These are phyloP conservation scores for Taphrina wiesneri DNA, from an alignment of 1,139 yeast species.

Conservation along the genomic window DNA sequence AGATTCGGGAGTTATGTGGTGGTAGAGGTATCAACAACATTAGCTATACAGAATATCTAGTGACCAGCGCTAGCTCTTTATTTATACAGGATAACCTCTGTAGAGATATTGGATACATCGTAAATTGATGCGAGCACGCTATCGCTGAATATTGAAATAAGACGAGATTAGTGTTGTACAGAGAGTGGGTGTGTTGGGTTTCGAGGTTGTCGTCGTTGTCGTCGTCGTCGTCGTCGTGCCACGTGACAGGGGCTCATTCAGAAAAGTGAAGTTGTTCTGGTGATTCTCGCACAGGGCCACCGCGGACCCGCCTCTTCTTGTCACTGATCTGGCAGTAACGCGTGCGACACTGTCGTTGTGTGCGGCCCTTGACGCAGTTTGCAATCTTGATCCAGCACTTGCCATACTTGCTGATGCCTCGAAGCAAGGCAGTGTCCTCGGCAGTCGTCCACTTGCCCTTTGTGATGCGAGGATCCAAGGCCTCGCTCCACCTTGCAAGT, in stretches of 20 bases:
- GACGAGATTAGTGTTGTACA: too few species aligned
- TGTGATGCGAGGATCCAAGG: slow-evolving; percentile 75
- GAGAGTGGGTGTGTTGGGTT: too few species aligned
- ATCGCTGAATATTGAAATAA: too few species aligned
- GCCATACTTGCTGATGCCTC: slow-evolving; percentile 70
- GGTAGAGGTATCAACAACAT: too few species aligned
- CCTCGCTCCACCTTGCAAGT: slow-evolving; percentile 86
- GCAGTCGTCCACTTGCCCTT: slow-evolving; percentile 79
- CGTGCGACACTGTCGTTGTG: slow-evolving; percentile 34
- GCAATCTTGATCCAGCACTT: slow-evolving; percentile 66
- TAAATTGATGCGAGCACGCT: not conserved
- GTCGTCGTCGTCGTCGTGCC: not conserved
- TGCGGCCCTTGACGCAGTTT: slow-evolving; percentile 27
- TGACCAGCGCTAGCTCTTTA: not conserved
- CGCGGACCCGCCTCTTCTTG: slow-evolving; percentile 26
- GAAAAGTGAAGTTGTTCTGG: slow-evolving; percentile 4
- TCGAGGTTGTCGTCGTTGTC: not conserved
- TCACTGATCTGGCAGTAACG: slow-evolving; percentile 30
- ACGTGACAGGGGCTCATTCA: too few species aligned
- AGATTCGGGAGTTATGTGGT: too few species aligned
- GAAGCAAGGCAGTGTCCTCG: slow-evolving; percentile 70
- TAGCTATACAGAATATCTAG: too few species aligned
- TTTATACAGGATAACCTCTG: too few species aligned
- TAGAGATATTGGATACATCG: too few species aligned
- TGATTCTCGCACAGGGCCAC: slow-evolving; percentile 1